Conservation (phyloP, 257 asterid genomes). For the Nemophila menziesii region DNA sequence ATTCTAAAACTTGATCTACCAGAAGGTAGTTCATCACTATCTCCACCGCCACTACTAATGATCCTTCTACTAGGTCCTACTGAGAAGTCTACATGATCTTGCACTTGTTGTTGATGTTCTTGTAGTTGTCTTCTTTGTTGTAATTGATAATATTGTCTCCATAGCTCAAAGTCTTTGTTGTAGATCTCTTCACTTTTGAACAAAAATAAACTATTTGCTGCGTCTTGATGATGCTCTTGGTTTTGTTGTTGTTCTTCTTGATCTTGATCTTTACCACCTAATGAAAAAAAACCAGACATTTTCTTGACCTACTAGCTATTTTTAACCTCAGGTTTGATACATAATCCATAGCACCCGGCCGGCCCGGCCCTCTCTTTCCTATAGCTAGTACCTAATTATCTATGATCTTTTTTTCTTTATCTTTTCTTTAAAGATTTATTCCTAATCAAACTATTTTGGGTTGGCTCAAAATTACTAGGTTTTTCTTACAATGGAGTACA, state of each 20-base stretch:
- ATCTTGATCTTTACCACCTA: constrained; percentile 29
- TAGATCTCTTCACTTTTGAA: constrained; percentile 73
- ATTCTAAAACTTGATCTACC: too few relatives aligned
- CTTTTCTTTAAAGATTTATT: background rate
- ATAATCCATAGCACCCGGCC: constrained; percentile 43
- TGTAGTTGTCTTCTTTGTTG: constrained; percentile 28
- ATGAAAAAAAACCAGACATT: constrained; percentile 76
- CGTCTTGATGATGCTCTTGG: constrained; percentile 10
- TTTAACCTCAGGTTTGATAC: constrained; percentile 24
- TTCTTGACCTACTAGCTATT: constrained; percentile 27
- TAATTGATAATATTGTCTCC: constrained; percentile 53
- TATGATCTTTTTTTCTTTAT: background rate
- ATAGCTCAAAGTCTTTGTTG: constrained; percentile 75
- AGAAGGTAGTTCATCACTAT: too few relatives aligned
- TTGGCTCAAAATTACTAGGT: background rate
- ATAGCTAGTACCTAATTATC: constrained; percentile 2
- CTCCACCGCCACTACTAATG: constrained; percentile 16
- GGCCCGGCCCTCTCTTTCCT: constrained; percentile 6
- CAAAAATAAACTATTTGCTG: constrained; percentile 26
- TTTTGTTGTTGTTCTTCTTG: constrained; percentile 9
- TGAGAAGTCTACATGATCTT: constrained; percentile 23
- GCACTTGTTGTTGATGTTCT: constrained; percentile 10
- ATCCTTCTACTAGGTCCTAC: constrained; percentile 29
- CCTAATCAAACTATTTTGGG: background rate
- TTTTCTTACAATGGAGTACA: too few relatives aligned